Percentiles rank a stretch among this genome's conserved stretches.
Evolutionary conservation across 768 basidiomycete genomes (phyloP).

Genomic region (Podaxis sp.): DNA sequence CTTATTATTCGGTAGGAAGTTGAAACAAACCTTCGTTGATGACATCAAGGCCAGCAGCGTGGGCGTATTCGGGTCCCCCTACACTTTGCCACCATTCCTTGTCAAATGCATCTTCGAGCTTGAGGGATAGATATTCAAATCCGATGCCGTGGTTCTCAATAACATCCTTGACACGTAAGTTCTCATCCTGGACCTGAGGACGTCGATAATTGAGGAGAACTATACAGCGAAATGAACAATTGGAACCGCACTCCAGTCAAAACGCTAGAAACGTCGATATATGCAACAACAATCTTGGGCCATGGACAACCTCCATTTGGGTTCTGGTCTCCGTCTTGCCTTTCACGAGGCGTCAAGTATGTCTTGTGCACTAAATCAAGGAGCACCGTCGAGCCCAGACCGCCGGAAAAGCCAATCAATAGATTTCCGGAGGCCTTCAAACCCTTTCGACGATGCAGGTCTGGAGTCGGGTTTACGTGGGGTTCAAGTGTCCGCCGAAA

Average conservation of each 20-base stretch:
- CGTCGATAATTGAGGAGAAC: constrained; percentile 15
- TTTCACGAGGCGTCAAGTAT: constrained; percentile 42
- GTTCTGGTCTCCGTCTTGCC: constrained; percentile 49
- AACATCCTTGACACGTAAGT: constrained; percentile 45
- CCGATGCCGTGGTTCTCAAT: constrained; percentile 24
- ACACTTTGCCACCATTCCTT: constrained; percentile 59
- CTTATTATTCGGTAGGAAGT: not conserved
- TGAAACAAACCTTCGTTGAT: constrained; percentile 48
- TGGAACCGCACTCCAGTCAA: constrained; percentile 53
- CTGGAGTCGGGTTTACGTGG: constrained; percentile 40
- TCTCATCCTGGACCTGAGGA: constrained; percentile 49
- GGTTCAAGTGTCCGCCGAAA: constrained; percentile 69
- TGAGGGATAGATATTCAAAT: constrained; percentile 59
- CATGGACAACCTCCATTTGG: constrained; percentile 47
- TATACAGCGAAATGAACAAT: constrained; percentile 1
- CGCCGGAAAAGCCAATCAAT: constrained; percentile 74
- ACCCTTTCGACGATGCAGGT: constrained; percentile 39
- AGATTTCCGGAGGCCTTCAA: constrained; percentile 70
- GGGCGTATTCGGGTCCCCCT: constrained; percentile 28
- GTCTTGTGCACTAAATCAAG: constrained; percentile 63
- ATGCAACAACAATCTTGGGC: constrained; percentile 7
- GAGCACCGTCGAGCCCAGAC: constrained; percentile 70
- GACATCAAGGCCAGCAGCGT: constrained; percentile 39
- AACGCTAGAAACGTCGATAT: constrained; percentile 66
- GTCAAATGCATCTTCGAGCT: constrained; percentile 76